Evolutionary conservation across 495 filamentous ascomycete species (phyloP).

Genomic region (Physcia stellaris): DNA sequence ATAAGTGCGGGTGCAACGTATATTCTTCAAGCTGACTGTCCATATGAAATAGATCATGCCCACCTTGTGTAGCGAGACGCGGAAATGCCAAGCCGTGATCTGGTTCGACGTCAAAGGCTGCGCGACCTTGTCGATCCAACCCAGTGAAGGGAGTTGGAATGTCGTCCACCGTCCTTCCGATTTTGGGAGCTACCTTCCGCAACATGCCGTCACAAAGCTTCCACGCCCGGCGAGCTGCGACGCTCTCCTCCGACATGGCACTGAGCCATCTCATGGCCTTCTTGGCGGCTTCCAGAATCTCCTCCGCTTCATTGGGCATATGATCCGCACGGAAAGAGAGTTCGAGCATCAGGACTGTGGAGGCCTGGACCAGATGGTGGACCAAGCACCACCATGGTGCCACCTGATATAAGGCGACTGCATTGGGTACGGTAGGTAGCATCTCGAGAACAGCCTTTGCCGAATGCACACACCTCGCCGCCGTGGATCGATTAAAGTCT

Average conservation of each 20-base stretch:
- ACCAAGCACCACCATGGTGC: conserved; percentile 53
- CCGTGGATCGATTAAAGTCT: conserved; percentile 43
- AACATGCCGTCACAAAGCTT: conserved; percentile 37
- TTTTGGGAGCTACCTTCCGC: conserved; percentile 22
- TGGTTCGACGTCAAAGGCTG: too few species aligned
- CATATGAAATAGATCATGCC: not conserved
- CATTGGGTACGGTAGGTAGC: conserved; percentile 33
- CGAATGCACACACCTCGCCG: conserved; percentile 38
- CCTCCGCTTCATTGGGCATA: conserved; percentile 34
- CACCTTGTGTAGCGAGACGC: not conserved
- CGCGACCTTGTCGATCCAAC: too few species aligned
- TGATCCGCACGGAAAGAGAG: conserved; percentile 43
- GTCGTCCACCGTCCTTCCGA: conserved; percentile 9
- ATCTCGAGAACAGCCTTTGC: conserved; percentile 39
- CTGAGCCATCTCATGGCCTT: conserved; percentile 42
- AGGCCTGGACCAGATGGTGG: conserved; percentile 52
- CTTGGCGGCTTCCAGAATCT: conserved; percentile 34
- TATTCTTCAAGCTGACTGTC: not conserved
- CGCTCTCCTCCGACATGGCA: conserved; percentile 37
- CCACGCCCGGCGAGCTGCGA: conserved; percentile 43
- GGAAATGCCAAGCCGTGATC: too few species aligned
- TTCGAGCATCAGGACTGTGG: conserved; percentile 47
- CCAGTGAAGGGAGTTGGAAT: too few species aligned
- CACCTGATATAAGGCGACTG: conserved; percentile 36
- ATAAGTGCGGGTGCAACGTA: conserved; percentile 1